Base-by-base conservation (phyloP, 2,329 filamentous ascomycete genomes). In the Hypoxylon sp. region DNA sequence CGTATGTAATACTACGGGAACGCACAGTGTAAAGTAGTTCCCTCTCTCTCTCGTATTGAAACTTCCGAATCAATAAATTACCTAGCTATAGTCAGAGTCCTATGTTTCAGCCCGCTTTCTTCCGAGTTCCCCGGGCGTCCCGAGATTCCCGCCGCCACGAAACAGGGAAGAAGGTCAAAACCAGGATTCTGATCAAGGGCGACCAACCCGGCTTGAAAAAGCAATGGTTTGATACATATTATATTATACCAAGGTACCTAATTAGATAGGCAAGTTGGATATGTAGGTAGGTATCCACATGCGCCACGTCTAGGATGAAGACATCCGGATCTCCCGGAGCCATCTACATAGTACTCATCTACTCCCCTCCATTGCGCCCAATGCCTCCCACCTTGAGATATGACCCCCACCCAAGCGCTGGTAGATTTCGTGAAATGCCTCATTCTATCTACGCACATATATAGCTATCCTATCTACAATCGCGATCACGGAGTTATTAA, bases 381-480 rank as follows among this genome's bases (percentile, higher is more conserved):
- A 31, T n/a, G 6, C 5, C 19, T 39, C 46, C 22, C 51, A 39
- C 35, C n/a, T 22, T 44, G 39, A 19, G n/a, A 26, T 35, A 19
- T 56, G 46, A 60, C 57, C 57, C 57, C 57, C 57, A 60, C 48
- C 11, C 42, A 11, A 3, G 54, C 48, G 29, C 24, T 29, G 53
- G 61, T 35, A 47, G 37, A 51, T 54, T 33, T 52, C 29, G 19
- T 35, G 61, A 64, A 58, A 58, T 64, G 47, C 53, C 53, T 64
- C 54, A 56, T 46, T 44, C 17, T 10, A 22, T n/a, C 39, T 42
- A 55, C 35, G n/a, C 26, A 29, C 26, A n/a, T 31, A 24, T 57
- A 44, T 24, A 37, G 19, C 14, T 14, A 2, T 13, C 14, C 22
- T 3, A 31, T 33, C 13, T 22, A 44, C 6, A 29, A 39, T 31